Evolutionary conservation across 768 basidiomycete species (phyloP), one percentile per base, ranked within the genome.

Genomic region (Sarcomyxa edulis): DNA sequence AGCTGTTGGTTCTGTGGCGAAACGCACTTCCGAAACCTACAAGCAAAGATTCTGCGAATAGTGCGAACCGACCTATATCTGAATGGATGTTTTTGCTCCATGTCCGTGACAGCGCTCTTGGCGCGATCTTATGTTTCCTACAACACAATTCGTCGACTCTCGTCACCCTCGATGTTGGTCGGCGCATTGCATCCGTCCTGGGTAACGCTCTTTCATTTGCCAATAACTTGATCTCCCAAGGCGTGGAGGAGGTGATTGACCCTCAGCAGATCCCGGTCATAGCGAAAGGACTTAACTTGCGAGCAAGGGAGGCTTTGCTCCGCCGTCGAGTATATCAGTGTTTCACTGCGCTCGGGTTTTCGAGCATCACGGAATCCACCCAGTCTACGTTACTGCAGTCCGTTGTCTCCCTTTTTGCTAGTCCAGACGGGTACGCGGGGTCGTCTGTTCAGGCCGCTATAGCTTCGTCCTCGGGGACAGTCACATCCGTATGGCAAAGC

Each of bases 11-110:
- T 1, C 75, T 99, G 3, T 99, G 96, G 96, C 72, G 96, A 22
- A 99, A 99, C 49, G 93, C 95, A 1, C 70, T 99, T 0, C 93
- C 96, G 2, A 99, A 98, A 59, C 84, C 91, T 1, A 93, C 90
- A 0, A 84, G 74, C 51, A 96, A 96, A 58, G 95, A 98, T 50
- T 67, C 78, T 0, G 61, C 68, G 0, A 63, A 63, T 10, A 72
- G 69, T 11, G 70, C 71, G 4, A 78, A 78, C 12, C 69, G 93
- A 21, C 76, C 80, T 19, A 66, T 75, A 15, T 65, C 74, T 0
- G 96, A 98, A 50, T 97, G 93, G 92, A 71, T 75, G 25, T 99
- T 97, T 63, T 68, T 99, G 2, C 68, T 98, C 6, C 81, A 89
- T 43, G 87, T 98, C 14, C 73, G 95, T 16, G 94, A 96, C 61